Evolutionary conservation across 495 filamentous ascomycete genomes (phyloP).

Genomic region (Penicillium lagena): DNA sequence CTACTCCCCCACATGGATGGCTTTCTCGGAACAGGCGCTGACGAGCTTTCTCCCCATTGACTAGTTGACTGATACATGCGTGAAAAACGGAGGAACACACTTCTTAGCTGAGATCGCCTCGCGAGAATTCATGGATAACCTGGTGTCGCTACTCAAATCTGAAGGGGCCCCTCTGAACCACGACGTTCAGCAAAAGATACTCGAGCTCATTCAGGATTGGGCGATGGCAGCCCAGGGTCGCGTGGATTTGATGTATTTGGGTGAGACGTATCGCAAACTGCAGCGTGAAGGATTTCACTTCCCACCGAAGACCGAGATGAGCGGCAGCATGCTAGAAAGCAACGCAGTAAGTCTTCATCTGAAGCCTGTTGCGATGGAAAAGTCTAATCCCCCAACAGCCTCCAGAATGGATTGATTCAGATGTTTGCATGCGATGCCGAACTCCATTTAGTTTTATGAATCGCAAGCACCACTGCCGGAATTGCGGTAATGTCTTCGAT

Average conservation of each 20-base stretch:
- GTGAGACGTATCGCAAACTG: constrained; percentile 75
- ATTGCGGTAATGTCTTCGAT: constrained; percentile 96
- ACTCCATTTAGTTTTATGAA: constrained; percentile 96
- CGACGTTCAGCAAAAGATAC: constrained; percentile 81
- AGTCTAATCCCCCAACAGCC: constrained; percentile 50
- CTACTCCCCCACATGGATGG: background rate
- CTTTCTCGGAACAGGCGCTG: background rate
- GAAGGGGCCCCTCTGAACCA: constrained; percentile 71
- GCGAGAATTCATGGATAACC: constrained; percentile 95
- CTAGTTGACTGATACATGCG: constrained; percentile 91
- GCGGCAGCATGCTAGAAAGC: constrained; percentile 94
- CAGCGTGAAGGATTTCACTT: constrained; percentile 84
- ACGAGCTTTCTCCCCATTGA: constrained; percentile 3
- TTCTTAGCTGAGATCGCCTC: constrained; percentile 94
- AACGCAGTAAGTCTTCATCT: constrained; percentile 65
- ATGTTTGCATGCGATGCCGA: constrained; percentile 97
- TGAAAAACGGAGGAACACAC: constrained; percentile 97
- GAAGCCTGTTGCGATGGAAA: background rate
- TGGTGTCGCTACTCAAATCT: constrained; percentile 81
- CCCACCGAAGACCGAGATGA: constrained; percentile 78
- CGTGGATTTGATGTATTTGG: constrained; percentile 75
- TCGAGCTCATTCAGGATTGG: constrained; percentile 93
- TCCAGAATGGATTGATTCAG: constrained; percentile 95
- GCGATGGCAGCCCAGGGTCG: constrained; percentile 84
- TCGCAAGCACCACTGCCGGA: constrained; percentile 94